Percentiles rank a stretch among this genome's conserved stretches.
Conservation (phyloP, 257 asterid species). For the Nyctanthes arbortristis region DNA sequence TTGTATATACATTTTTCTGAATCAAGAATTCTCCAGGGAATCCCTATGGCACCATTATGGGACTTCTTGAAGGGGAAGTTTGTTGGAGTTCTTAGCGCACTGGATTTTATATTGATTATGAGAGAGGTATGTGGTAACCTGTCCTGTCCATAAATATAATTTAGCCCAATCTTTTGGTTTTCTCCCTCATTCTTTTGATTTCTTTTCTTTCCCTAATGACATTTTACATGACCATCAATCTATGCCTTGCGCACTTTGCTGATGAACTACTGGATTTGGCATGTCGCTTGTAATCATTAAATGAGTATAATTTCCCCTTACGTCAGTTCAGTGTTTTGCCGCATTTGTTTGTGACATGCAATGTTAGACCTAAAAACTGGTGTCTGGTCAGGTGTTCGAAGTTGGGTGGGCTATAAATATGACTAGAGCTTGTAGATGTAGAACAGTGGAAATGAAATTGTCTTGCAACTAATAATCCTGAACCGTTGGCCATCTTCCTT, state of each 20-base stretch:
- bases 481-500: background rate
- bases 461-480: background rate
- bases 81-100: constrained; percentile 85
- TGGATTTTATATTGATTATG: constrained; percentile 90
- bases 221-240: background rate
- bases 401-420: background rate
- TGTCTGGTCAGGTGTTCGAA: background rate
- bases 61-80: constrained; percentile 72
- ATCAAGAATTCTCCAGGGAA: constrained; percentile 56
- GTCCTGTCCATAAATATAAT: constrained; percentile 7
- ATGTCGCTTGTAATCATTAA: background rate
- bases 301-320: background rate
- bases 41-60: constrained; percentile 85
- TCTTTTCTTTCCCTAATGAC: constrained; percentile 1
- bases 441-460: background rate
- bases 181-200: background rate
- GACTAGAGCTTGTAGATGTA: background rate
- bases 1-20: constrained; percentile 18
- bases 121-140: constrained; percentile 59
- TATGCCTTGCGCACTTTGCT: background rate
- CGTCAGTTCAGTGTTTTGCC: background rate
- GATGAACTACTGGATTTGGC: background rate
- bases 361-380: background rate
- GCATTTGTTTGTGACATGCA: background rate
- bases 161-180: background rate